Percentiles rank a stretch among this genome's conserved stretches.
Evolutionary conservation across 2,329 filamentous ascomycete species (phyloP).

Genomic region (Talaromyces marneffei): DNA sequence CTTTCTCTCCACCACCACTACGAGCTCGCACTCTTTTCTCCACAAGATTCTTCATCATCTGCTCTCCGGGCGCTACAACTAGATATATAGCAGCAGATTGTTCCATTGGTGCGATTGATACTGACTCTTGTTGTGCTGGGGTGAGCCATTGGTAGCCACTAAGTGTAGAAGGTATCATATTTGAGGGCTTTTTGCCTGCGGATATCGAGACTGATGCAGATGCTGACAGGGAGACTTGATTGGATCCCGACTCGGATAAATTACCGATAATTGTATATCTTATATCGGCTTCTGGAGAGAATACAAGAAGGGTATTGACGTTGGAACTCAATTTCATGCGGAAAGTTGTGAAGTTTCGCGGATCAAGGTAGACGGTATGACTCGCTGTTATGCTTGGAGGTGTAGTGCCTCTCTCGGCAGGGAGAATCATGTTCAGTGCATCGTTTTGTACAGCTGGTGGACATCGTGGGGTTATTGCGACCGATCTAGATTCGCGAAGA

Average conservation of each 20-base stretch:
- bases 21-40: slow-evolving; percentile 24
- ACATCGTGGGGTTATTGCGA: slow-evolving; percentile 25
- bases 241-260: slow-evolving; percentile 8
- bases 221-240: slow-evolving; percentile 8
- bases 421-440: slow-evolving; percentile 23
- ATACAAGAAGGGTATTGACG: slow-evolving; percentile 27
- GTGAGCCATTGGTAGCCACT: slow-evolving; percentile 19
- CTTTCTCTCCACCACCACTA: slow-evolving; percentile 19
- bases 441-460: slow-evolving; percentile 21
- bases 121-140: slow-evolving; percentile 22
- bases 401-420: slow-evolving; percentile 15
- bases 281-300: slow-evolving; percentile 25
- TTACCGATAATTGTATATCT: slow-evolving; percentile 21
- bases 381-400: slow-evolving; percentile 21
- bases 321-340: slow-evolving; percentile 26
- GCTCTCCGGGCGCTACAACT: slow-evolving; percentile 24
- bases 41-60: slow-evolving; percentile 23
- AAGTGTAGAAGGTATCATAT: not conserved
- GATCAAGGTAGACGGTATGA: slow-evolving; percentile 27
- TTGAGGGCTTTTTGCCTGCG: not conserved
- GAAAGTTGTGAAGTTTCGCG: slow-evolving; percentile 29
- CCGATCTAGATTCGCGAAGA: slow-evolving; percentile 27
- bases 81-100: slow-evolving; percentile 20
- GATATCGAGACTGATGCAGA: not conserved
- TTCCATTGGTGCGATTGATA: slow-evolving; percentile 16